phyloP scores from a whole-genome alignment of 1,284 basidiomycete genomes.

The Chalciporus sp. region DNA sequence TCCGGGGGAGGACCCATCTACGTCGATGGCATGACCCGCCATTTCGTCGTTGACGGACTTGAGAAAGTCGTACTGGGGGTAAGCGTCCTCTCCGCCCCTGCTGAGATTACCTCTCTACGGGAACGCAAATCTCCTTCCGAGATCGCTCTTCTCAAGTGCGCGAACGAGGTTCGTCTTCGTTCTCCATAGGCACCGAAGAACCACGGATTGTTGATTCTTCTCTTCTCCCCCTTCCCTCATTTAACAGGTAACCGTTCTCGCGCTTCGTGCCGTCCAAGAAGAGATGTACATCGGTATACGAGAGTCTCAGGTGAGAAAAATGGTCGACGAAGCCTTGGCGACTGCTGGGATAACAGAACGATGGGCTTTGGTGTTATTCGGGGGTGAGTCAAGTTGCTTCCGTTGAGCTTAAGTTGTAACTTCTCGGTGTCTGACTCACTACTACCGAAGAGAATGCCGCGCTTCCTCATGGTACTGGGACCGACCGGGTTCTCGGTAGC shows the following conservation, averaged over 20 bases:
- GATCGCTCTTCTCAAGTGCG: slow-evolving; percentile 73
- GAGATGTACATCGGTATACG: slow-evolving; percentile 72
- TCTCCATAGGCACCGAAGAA: not conserved
- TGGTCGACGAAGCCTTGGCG: slow-evolving; percentile 59
- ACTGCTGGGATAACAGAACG: slow-evolving; percentile 59
- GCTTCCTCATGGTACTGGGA: slow-evolving; percentile 80
- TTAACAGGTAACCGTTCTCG: slow-evolving; percentile 71
- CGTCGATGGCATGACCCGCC: slow-evolving; percentile 62
- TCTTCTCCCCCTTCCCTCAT: no score
- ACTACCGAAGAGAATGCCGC: slow-evolving; percentile 72
- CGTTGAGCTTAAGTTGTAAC: not conserved
- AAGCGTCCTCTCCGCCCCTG: slow-evolving; percentile 49
- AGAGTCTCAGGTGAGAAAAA: slow-evolving; percentile 65
- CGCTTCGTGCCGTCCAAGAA: slow-evolving; percentile 67
- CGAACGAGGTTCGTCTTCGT: slow-evolving; percentile 63
- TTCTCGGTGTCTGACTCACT: slow-evolving; percentile 9
- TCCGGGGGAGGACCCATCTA: slow-evolving; percentile 44
- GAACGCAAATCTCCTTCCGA: slow-evolving; percentile 77
- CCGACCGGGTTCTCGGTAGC: slow-evolving; percentile 57
- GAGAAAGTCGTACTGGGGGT: slow-evolving; percentile 46
- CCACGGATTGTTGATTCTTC: slow-evolving; percentile 4
- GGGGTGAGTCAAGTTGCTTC: slow-evolving; percentile 50
- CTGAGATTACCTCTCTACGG: slow-evolving; percentile 60
- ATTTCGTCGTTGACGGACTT: slow-evolving; percentile 64
- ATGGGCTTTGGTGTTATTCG: slow-evolving; percentile 73